Percentiles rank a stretch among this genome's conserved stretches.
Conservation (phyloP, 2,329 filamentous ascomycete species). For the Ceratocystis papillata region DNA sequence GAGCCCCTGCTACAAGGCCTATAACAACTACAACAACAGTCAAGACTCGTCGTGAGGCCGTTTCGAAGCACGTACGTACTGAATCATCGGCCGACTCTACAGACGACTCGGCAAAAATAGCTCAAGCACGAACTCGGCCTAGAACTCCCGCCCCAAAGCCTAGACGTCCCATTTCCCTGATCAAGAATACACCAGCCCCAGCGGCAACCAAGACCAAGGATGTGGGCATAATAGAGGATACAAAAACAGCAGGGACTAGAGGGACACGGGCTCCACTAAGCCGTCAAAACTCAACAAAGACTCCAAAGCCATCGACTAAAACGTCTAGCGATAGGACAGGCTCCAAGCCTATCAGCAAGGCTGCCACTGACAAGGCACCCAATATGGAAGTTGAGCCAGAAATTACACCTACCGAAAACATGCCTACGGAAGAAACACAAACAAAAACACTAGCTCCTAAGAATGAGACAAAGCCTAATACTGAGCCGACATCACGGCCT, state of each 20-base stretch:
- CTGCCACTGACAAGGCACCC: not conserved
- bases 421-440: not conserved
- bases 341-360: not conserved
- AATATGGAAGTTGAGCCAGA: not conserved
- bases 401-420: not conserved
- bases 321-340: not conserved
- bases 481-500: not conserved
- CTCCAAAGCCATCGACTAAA: not conserved
- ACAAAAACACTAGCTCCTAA: not conserved
- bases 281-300: conserved; percentile 17
- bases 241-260: not conserved
- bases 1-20: conserved; percentile 6
- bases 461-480: not conserved
- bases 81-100: conserved; percentile 2
- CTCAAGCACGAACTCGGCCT: conserved; percentile 17
- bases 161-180: conserved; percentile 19
- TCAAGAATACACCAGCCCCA: conserved; percentile 21
- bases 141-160: conserved; percentile 22
- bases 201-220: not conserved
- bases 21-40: conserved; percentile 17
- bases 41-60: conserved; percentile 17
- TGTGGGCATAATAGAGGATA: not conserved
- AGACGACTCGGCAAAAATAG: conserved; percentile 14
- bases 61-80: not conserved
- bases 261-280: conserved; percentile 11